Conservation (phyloP, 352 stramenopile species). For the Paralagenidium karlingii region DNA sequence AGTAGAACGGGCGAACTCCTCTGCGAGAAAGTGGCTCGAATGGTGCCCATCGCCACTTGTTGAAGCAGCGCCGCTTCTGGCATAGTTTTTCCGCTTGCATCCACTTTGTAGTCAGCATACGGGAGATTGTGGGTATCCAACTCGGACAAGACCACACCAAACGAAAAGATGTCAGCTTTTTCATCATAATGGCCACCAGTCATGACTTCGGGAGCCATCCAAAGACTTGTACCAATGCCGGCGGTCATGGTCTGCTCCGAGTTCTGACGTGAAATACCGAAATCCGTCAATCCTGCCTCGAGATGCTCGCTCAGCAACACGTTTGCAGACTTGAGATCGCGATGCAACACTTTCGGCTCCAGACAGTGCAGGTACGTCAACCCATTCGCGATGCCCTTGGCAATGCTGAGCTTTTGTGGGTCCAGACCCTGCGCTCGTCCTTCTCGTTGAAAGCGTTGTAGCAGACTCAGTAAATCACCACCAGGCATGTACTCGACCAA, state of each 20-base stretch:
- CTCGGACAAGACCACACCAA: conserved; percentile 44
- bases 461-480: conserved; percentile 10
- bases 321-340: conserved; percentile 35
- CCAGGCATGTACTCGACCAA: conserved; percentile 7
- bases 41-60: conserved; percentile 24
- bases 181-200: conserved; percentile 35
- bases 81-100: conserved; percentile 26
- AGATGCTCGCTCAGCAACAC: conserved; percentile 24
- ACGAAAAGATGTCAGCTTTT: conserved; percentile 52
- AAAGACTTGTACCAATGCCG: conserved; percentile 45
- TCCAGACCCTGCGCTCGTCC: no score
- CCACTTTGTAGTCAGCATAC: conserved; percentile 27
- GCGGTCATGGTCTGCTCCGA: conserved; percentile 53
- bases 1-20: conserved; percentile 23
- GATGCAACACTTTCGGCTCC: conserved; percentile 23
- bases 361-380: conserved; percentile 31
- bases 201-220: conserved; percentile 47
- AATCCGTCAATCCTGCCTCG: conserved; percentile 43
- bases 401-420: conserved; percentile 30
- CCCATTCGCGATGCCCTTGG: conserved; percentile 20
- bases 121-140: conserved; percentile 42
- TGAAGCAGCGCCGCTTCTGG: conserved; percentile 44
- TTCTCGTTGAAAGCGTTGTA: conserved; percentile 24
- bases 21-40: conserved; percentile 19
- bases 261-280: conserved; percentile 36